Base-by-base conservation (phyloP, 2,329 filamentous ascomycete species). In the Cyclaneusma minus region DNA sequence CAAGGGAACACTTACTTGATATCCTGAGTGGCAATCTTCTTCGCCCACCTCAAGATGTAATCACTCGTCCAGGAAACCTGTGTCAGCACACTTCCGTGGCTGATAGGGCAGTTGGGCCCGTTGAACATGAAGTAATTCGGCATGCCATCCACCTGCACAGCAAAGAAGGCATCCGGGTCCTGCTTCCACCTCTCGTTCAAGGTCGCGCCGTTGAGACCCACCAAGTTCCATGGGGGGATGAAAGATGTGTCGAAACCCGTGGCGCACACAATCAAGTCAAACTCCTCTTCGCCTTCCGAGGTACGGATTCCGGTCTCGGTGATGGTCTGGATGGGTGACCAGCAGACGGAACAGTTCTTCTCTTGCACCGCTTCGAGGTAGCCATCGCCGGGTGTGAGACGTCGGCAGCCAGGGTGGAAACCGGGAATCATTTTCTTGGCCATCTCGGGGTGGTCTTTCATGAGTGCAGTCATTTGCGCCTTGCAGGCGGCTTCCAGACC, bases 371-470 rank as follows among this genome's bases (percentile, higher is more conserved):
- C 45, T 27, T 56, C 52, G 21, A 54, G 48, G 32, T 54, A 56
- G 14, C 50, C 49, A 6, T 51, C 47, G 1, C 54, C 56, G 1
- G 56, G 56, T 0, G 55, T 52, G 19, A 56, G 48, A 1, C 52
- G 51, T 27, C 46, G 48, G 41, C 46, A 58, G 8, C 61, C 60
- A 4, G 55, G 52, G 3, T 49, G 46, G 46, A 56, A 64, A 21
- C 43, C 43, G 8, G 54, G 55, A 17, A 52, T 50, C 30, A 55
- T 47, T 23, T 48, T 49, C 26, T 52, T 41, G 42, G 54, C 54
- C 16, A 59, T 42, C 33, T 54, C 41, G 28, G 57, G 49, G 33
- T 56, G 41, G n/a, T n/a, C n/a, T 23, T 29, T 13, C 30, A 30
- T 31, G 7, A 27, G 27, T 10, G 24, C 13, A 29, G 14, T 12